Base-by-base conservation (phyloP, 768 basidiomycete genomes). In the Tylopilus plumbeoviolaceoides region DNA sequence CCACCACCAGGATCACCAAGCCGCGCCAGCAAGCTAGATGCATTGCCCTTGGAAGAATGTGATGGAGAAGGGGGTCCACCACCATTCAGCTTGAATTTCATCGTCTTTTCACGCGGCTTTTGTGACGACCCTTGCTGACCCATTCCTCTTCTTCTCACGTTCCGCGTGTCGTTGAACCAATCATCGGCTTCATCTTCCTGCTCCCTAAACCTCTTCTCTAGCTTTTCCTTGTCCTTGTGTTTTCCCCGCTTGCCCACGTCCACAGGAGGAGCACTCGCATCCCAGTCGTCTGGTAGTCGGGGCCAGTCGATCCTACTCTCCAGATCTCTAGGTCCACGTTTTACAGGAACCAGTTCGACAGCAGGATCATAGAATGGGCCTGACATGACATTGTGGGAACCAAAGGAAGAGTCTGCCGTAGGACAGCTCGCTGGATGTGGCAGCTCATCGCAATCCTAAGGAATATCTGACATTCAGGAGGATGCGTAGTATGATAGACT, bases 231-330 rank as follows among this genome's bases (percentile, higher is more conserved):
- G 47, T 82, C 78, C 64, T 85, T 89, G 54, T 75, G 76, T 57
- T 78, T 79, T 4, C 77, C 85, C 57, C 79, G 79, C 62, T 74
- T 80, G 17, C 89, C 89, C 30, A 91, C 87, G 54, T 85, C 75
- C 33, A 74, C 72, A 1, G 83, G 82, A 14, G 75, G 82, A 17
- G 75, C 71, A 45, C 67, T 67, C 57, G 67, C 68, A 23, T 75
- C 78, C 75, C 78, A 78, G 9, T 75, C 71, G 27, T 78, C 77
- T 0, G 71, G 69, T 38, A 77, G 66, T 41, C 33, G 27, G 25
- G 51, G 48, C 47, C 64, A 60, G 31, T 73, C 68, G 2, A 63
- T 67, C 23, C 59, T 30, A 12, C 39, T 33, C 21, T 46, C 58
- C 47, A 51, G 63, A 40, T 78, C 76, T 72, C 78, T 73, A 11